Evolutionary conservation across 2,329 filamentous ascomycete genomes (phyloP), one percentile per base, ranked within the genome.

Genomic region (Phaeoacremonium minimum): DNA sequence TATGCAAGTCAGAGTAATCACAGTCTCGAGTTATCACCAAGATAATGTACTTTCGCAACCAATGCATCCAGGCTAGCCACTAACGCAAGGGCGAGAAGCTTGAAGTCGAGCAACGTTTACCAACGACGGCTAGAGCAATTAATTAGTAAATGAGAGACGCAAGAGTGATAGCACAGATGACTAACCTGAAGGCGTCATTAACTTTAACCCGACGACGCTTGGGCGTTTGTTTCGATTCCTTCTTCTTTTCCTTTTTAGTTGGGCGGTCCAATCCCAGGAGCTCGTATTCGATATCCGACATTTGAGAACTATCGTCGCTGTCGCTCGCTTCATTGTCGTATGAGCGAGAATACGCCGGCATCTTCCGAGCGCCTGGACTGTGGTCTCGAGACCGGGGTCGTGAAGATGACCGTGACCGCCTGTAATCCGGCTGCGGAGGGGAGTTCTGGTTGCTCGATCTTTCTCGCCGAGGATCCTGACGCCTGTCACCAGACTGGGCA

Each of bases 271-370:
- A 26, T 6, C 42, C 40, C 18, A 42, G 22, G 13, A 42, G 40
- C 38, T 45, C 43, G 28, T 43, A 41, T 18, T 43, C 43, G n/a
- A 43, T 36, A 14, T 43, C 43, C 14, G 40, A 38, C 31, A 44
- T 37, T n/a, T 15, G 30, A 8, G 41, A 43, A n/a, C 41, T 38
- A 26, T 35, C 28, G 7, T 41, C 43, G 30, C 41, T 37, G 30
- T 14, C 26, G 7, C 18, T 20, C 9, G 30, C 37, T n/a, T 3
- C 22, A 26, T 26, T n/a, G 9, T 26, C 22, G 9, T 26, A 9
- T 9, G 22, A 26, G 9, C 22, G 22, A 26, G 22, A 26, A 26
- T 26, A 26, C 9, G 9, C 9, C n/a, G 9, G 9, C n/a, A 9
- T 9, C 9, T n/a, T 9, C n/a, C n/a, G 9, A n/a, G 22, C 9